These are phyloP conservation scores for Amborella trichopoda DNA, from an alignment of 164 flowering plant species.

Conservation along the genomic window DNA sequence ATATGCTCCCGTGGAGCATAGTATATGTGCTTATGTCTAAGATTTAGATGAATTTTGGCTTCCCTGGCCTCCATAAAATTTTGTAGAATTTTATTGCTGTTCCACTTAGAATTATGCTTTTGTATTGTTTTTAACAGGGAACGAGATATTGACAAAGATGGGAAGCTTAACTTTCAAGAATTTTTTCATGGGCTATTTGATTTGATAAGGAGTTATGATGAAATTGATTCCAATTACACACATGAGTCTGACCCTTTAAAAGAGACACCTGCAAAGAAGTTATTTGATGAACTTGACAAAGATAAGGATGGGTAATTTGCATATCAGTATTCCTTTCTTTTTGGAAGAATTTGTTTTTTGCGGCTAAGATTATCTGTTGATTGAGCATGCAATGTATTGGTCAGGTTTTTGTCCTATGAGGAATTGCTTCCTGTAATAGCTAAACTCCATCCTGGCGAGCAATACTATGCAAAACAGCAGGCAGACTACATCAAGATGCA, in stretches of 20 bases:
- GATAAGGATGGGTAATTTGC: conserved; percentile 96
- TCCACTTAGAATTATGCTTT: conserved; percentile 2
- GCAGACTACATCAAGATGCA: conserved; percentile 79
- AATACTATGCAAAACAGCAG: conserved; percentile 91
- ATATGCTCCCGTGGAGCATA: too few species aligned
- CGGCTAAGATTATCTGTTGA: not conserved
- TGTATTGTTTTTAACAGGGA: conserved; percentile 35
- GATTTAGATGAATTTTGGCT: too few species aligned
- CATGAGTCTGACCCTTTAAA: conserved; percentile 32
- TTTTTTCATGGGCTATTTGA: conserved; percentile 97
- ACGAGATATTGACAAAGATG: conserved; percentile 89
- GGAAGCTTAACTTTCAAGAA: conserved; percentile 76
- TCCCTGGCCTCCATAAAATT: too few species aligned
- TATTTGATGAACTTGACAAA: conserved; percentile 75
- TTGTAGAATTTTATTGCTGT: too few species aligned
- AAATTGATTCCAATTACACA: conserved; percentile 46
- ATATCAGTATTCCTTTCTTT: not conserved
- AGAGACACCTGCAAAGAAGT: conserved; percentile 59
- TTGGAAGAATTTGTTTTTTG: not conserved
- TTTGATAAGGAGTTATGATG: conserved; percentile 74
- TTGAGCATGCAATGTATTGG: not conserved
- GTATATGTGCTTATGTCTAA: too few species aligned
- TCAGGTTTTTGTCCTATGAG: conserved; percentile 52
- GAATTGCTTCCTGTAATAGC: conserved; percentile 71
- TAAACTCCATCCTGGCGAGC: conserved; percentile 92